Evolutionary conservation across 139 green algal genomes (phyloP).

Genomic region (Edaphochlamys debaryana): DNA sequence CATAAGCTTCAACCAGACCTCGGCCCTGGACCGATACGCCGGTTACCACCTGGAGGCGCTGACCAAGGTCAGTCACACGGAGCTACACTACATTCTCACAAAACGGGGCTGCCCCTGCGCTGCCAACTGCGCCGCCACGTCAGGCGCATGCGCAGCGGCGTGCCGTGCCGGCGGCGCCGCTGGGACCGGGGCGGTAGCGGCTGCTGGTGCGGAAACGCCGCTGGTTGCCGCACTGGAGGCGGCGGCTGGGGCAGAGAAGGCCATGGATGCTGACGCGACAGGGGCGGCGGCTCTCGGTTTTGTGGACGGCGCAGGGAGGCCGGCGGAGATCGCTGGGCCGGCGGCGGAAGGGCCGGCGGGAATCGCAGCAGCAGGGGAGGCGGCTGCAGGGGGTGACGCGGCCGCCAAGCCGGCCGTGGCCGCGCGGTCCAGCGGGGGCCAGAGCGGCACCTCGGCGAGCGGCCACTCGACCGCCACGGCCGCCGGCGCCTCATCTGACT

Average conservation of each 20-base stretch:
- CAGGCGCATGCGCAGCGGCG: too few species aligned
- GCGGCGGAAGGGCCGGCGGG: too few species aligned
- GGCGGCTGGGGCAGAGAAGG: neutral
- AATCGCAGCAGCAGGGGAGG: too few species aligned
- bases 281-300: neutral
- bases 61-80: neutral
- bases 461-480: neutral
- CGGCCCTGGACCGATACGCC: neutral
- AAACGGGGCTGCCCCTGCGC: neutral
- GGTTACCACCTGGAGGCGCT: conserved; percentile 24
- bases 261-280: neutral
- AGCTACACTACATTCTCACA: conserved; percentile 10
- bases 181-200: neutral
- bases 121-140: too few species aligned
- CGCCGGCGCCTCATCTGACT: too few species aligned
- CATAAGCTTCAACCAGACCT: conserved; percentile 17
- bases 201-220: neutral
- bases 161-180: neutral
- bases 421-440: too few species aligned
- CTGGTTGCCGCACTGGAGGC: neutral
- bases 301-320: too few species aligned
- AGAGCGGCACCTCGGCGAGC: neutral
- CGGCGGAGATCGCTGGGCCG: too few species aligned
- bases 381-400: too few species aligned
- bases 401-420: too few species aligned